Evolutionary conservation across 768 basidiomycete genomes (phyloP).

Genomic region (Suillus alpinus): DNA sequence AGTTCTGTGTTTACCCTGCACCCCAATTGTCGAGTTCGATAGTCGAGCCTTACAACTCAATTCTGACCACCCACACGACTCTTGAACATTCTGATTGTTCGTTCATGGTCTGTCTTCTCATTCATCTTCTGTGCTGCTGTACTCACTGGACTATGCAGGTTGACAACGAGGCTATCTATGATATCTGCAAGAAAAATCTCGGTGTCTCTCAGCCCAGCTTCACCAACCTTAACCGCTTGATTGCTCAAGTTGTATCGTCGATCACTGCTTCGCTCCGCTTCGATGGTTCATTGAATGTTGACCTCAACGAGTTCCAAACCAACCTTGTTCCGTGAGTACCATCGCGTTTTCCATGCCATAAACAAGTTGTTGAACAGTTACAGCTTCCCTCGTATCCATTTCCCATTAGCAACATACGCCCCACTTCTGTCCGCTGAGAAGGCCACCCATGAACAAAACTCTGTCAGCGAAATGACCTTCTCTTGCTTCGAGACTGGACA

Average conservation of each 20-base stretch:
- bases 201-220: conserved; percentile 84
- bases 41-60: conserved; percentile 98
- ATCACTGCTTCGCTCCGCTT: conserved; percentile 97
- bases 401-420: conserved; percentile 95
- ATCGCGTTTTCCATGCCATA: background rate
- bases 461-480: conserved; percentile 97
- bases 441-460: conserved; percentile 95
- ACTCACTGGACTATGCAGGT: conserved; percentile 48
- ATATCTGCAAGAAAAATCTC: conserved; percentile 97
- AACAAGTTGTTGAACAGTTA: conserved; percentile 4
- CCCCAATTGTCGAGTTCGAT: conserved; percentile 93
- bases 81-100: conserved; percentile 99
- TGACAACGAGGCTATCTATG: conserved; percentile 99
- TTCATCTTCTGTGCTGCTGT: conserved; percentile 1
- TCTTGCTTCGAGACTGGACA: conserved; percentile 96
- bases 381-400: conserved; percentile 97
- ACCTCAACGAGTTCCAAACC: conserved; percentile 97
- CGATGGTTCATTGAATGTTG: conserved; percentile 96
- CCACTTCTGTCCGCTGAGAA: conserved; percentile 95
- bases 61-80: conserved; percentile 97
- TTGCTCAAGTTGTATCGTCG: conserved; percentile 98
- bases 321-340: conserved; percentile 89
- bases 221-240: conserved; percentile 91
- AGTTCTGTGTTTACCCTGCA: conserved; percentile 97
- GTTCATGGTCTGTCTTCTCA: conserved; percentile 73